Evolutionary conservation across 441 rosid genomes (phyloP).

Genomic region (Rhodomyrtus psidioides): DNA sequence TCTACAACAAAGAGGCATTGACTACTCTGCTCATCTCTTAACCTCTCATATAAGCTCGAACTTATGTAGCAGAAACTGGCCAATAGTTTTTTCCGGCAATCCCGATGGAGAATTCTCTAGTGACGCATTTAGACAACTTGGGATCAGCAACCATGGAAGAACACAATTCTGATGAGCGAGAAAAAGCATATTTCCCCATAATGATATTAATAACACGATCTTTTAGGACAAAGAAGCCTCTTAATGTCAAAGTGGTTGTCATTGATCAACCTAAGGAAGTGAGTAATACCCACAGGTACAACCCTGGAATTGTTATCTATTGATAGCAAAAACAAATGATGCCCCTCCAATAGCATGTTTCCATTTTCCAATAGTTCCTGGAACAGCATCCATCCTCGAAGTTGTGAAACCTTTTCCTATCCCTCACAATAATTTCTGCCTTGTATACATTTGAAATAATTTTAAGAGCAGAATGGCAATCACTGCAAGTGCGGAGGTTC

Average conservation of each 20-base stretch:
- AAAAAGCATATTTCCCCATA: not conserved
- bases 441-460: not conserved
- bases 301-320: not conserved
- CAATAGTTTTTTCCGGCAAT: not conserved
- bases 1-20: not conserved
- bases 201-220: not conserved
- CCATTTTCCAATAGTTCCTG: not conserved
- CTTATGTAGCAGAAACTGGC: not conserved
- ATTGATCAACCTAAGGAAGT: not conserved
- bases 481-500: not conserved
- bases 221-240: not conserved
- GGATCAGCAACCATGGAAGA: not conserved
- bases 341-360: not conserved
- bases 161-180: not conserved
- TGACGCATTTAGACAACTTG: not conserved
- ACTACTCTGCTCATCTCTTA: not conserved
- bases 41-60: not conserved
- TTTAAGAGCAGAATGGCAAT: not conserved
- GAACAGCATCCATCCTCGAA: not conserved
- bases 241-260: not conserved
- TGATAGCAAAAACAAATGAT: not conserved
- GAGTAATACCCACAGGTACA: not conserved
- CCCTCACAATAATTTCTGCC: not conserved
- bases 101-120: not conserved
- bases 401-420: not conserved